Evolutionary conservation across 75 land plant genomes (phyloP).

Genomic region (Cryptomeria japonica): DNA sequence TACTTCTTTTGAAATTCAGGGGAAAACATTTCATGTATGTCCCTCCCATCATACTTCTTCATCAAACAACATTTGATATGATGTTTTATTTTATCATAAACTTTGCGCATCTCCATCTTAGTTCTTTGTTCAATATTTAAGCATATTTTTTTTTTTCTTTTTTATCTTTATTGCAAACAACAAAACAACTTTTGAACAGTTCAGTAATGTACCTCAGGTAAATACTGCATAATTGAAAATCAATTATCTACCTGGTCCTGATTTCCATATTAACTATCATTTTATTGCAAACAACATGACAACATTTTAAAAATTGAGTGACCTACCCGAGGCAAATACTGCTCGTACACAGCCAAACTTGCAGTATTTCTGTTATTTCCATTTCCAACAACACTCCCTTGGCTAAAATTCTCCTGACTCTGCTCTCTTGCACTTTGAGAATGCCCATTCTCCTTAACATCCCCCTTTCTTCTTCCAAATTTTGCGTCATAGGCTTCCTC

Average conservation of each 20-base stretch:
- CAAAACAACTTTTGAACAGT: no score
- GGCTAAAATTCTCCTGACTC: slow-evolving; percentile 13
- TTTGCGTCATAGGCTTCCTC: slow-evolving; percentile 68
- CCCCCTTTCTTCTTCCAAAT: slow-evolving; percentile 60
- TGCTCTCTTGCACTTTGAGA: not conserved
- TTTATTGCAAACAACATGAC: not conserved
- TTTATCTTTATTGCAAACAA: no score
- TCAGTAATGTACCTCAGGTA: not conserved
- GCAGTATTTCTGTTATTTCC: slow-evolving; percentile 22
- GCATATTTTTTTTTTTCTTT: no score
- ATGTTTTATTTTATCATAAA: no score
- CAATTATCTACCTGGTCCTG: not conserved
- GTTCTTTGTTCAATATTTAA: no score
- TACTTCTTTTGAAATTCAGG: no score
- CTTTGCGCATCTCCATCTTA: no score
- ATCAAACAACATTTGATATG: no score
- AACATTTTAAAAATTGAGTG: not conserved
- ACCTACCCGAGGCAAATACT: slow-evolving; percentile 56
- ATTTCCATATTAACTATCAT: not conserved
- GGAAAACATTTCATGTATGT: no score
- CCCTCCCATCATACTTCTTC: no score
- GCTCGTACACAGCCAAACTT: slow-evolving; percentile 74
- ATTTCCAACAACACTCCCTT: slow-evolving; percentile 28
- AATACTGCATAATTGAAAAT: not conserved
- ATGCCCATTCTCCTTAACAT: not conserved